Base-by-base conservation (phyloP, 108 stramenopile genomes). In the Asterionellopsis glacialis region DNA sequence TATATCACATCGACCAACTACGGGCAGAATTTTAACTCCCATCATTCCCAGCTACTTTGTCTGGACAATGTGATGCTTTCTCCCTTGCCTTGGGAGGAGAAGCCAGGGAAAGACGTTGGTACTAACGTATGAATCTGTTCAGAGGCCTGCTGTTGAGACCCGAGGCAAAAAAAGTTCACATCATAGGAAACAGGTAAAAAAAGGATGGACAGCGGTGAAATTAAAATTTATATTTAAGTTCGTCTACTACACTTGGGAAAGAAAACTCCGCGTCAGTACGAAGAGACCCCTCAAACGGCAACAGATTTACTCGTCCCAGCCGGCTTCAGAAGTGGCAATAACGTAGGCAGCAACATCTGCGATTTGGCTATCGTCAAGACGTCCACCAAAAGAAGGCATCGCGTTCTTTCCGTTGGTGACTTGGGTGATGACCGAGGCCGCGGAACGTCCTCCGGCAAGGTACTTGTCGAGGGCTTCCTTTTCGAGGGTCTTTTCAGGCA, bases 371-470 rank as follows among this genome's bases (percentile, higher is more conserved):
- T 96, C 95, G 25, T 64, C 59, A 27, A 96, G 78, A 81, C 95
- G 90, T 81, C 95, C 95, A 25, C 95, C 95, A 65, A 96, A 96
- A 48, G 95, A 90, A 72, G 95, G 95, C 95, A 96, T 96, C 59
- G 89, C 91, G 75, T 95, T 95, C 88, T 95, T 95, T 83, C 95
- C 95, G 77, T 92, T 92, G 69, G 89, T 93, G 23, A 95, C 91
- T 65, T 95, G 95, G 45, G 77, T 88, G 45, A 85, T 77, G 63
- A 95, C 77, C 16, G 90, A 58, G 62, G 77, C 76, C 75, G 84
- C 91, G 77, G 76, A 83, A 45, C 82, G 80, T 72, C 91, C 91
- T 28, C 91, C 91, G 24, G 87, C 76, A 68, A 92, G 85, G 87
- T 88, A 93, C 74, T 77, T 68, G 40, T 85, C 85, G 62, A 95